Percentiles rank a stretch among this genome's conserved stretches.
Evolutionary conservation across 352 stramenopile genomes (phyloP).

Genomic region (Blastocystis sp.): DNA sequence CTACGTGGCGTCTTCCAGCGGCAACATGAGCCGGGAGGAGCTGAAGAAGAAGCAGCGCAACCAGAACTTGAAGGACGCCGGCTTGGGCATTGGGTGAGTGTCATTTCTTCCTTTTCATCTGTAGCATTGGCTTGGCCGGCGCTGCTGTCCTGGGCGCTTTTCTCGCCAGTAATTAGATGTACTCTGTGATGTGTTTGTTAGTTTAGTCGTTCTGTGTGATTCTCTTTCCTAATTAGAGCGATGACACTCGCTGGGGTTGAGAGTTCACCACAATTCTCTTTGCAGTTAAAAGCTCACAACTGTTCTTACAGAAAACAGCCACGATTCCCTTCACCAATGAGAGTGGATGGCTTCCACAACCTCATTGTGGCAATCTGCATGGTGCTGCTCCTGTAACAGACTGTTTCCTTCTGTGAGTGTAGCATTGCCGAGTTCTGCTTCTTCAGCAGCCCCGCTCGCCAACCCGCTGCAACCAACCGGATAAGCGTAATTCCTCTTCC

Average conservation of each 20-base stretch:
- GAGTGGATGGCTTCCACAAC: background rate
- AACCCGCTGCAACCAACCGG: too few relatives aligned
- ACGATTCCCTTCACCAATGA: background rate
- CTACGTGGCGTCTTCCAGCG: background rate
- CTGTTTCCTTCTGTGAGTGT: background rate
- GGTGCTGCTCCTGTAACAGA: background rate
- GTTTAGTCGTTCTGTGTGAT: background rate
- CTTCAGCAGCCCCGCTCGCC: background rate
- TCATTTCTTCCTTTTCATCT: background rate
- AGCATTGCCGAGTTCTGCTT: background rate
- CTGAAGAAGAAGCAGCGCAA: constrained; percentile 8
- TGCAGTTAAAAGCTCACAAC: too few relatives aligned
- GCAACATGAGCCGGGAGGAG: background rate
- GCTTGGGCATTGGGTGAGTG: constrained; percentile 38
- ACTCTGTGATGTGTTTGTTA: constrained; percentile 51
- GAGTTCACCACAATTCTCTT: too few relatives aligned
- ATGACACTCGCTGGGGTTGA: too few relatives aligned
- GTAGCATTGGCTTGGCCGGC: constrained; percentile 37
- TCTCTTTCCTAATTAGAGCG: too few relatives aligned
- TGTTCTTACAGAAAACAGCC: too few relatives aligned
- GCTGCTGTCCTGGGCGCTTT: background rate
- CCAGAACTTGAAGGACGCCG: constrained; percentile 9
- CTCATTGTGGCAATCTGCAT: background rate
- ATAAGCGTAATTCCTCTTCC: too few relatives aligned
- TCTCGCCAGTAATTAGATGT: constrained; percentile 1